These are phyloP conservation scores for Dichomitus squalens DNA, from an alignment of 1,284 basidiomycete species.

Conservation along the genomic window DNA sequence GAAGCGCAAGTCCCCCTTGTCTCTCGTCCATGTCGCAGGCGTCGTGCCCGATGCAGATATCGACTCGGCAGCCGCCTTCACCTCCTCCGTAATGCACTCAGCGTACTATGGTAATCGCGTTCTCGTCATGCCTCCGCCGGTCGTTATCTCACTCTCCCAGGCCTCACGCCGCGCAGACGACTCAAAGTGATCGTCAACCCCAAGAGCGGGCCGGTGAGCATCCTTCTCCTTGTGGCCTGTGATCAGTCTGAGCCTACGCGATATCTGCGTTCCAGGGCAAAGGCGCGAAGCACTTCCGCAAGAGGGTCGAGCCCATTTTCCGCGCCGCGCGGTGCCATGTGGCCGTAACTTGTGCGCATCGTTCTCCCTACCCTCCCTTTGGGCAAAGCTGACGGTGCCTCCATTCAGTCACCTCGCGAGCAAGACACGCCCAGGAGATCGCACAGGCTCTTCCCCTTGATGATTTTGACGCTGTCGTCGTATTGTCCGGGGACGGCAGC, in stretches of 20 bases:
- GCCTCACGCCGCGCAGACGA: conserved; percentile 48
- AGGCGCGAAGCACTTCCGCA: conserved; percentile 61
- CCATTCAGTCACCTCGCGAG: conserved; percentile 67
- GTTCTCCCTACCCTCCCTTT: conserved; percentile 2
- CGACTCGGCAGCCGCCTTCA: conserved; percentile 54
- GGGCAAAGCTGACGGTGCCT: conserved; percentile 3
- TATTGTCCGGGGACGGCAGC: conserved; percentile 89
- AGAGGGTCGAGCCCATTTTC: conserved; percentile 79
- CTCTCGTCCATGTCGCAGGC: conserved; percentile 47
- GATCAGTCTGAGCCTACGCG: not conserved
- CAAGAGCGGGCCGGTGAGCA: conserved; percentile 69
- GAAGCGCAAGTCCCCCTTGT: conserved; percentile 40
- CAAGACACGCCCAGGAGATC: conserved; percentile 76
- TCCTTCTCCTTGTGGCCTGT: no score
- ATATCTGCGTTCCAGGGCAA: conserved; percentile 57
- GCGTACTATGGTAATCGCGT: conserved; percentile 61
- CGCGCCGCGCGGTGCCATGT: conserved; percentile 74
- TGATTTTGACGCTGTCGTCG: conserved; percentile 76
- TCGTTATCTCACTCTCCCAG: conserved; percentile 35
- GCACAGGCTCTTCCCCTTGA: conserved; percentile 61
- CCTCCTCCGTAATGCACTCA: conserved; percentile 51
- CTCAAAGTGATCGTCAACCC: conserved; percentile 89
- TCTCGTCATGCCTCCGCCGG: conserved; percentile 9
- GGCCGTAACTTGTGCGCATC: conserved; percentile 60
- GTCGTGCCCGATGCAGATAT: conserved; percentile 40